Conservation (phyloP, 768 basidiomycete species). For the Sporobolomyces roseus region DNA sequence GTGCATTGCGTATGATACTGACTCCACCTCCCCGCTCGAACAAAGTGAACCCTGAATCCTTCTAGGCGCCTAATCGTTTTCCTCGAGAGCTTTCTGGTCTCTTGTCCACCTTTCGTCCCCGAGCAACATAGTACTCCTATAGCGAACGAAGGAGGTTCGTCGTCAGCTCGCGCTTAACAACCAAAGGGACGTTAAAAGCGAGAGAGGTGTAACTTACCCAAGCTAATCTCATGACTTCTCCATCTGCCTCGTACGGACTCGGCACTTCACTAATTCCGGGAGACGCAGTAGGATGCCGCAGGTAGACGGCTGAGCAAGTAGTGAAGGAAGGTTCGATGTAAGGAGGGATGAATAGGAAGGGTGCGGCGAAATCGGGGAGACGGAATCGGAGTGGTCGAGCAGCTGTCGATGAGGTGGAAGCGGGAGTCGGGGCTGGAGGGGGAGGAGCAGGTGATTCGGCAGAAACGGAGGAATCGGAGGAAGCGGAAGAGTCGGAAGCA, state of each 20-base stretch:
- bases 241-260: constrained; percentile 92
- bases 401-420: constrained; percentile 14
- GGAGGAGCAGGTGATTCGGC: constrained; percentile 22
- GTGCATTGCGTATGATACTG: too few relatives aligned
- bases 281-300: constrained; percentile 94
- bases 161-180: neutral
- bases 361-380: constrained; percentile 80
- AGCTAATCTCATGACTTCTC: constrained; percentile 79
- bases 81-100: constrained; percentile 4
- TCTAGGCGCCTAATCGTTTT: constrained; percentile 37
- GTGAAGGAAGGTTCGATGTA: constrained; percentile 80
- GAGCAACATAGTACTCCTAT: constrained; percentile 39
- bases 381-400: constrained; percentile 58
- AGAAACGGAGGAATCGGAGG: constrained; percentile 9
- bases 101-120: constrained; percentile 40
- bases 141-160: neutral
- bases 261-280: constrained; percentile 93
- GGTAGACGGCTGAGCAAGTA: constrained; percentile 85
- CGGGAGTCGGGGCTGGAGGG: constrained; percentile 10
- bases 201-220: constrained; percentile 58
- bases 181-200: neutral
- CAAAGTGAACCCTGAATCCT: neutral
- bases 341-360: constrained; percentile 88
- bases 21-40: too few relatives aligned
- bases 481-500: neutral